Conservation (phyloP, 2,329 filamentous ascomycete genomes). For the Colletotrichum sojae region DNA sequence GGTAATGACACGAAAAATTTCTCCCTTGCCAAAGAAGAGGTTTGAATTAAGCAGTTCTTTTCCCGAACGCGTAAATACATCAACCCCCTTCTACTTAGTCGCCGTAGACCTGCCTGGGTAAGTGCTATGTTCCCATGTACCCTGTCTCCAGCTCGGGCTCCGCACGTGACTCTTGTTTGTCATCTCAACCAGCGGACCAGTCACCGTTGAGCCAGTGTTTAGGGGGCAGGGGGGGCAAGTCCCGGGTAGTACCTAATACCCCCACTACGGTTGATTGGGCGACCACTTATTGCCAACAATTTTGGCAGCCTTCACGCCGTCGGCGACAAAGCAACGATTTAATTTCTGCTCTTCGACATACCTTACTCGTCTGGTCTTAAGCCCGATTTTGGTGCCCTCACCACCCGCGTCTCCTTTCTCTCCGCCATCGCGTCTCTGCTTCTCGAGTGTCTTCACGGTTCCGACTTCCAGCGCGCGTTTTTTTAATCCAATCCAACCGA, state of each 20-base stretch:
- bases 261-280: conserved; percentile 58
- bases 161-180: conserved; percentile 26
- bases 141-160: background rate
- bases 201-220: conserved; percentile 5
- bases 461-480: conserved; percentile 22
- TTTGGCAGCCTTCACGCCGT: conserved; percentile 41
- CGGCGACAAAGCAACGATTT: conserved; percentile 45
- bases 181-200: conserved; percentile 8
- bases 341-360: conserved; percentile 43
- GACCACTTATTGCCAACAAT: conserved; percentile 47
- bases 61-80: no score
- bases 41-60: no score
- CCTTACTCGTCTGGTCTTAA: conserved; percentile 33
- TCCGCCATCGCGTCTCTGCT: conserved; percentile 30
- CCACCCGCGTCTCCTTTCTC: conserved; percentile 34
- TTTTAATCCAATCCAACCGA: background rate
- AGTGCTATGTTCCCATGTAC: no score
- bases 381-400: conserved; percentile 21
- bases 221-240: conserved; percentile 15
- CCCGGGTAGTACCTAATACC: conserved; percentile 30
- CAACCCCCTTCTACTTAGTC: no score
- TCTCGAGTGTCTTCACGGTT: conserved; percentile 36
- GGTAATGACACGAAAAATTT: no score
- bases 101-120: no score
- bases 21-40: no score